Evolutionary conservation across 441 rosid genomes (phyloP).

Genomic region (Adansonia grandidieri): DNA sequence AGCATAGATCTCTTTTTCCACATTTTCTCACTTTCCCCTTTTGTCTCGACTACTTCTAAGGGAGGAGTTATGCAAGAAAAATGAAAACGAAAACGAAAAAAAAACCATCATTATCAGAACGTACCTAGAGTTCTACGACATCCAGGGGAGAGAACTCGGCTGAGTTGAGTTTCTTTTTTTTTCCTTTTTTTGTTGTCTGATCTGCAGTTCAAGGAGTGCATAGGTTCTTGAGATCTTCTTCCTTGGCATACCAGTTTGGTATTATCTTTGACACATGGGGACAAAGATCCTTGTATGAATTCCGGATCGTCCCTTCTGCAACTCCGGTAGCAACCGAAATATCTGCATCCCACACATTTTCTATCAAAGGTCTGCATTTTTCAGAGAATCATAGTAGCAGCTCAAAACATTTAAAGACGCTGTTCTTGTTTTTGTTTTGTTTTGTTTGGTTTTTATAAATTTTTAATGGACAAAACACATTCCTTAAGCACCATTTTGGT

Average conservation of each 20-base stretch:
- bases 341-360: constrained; percentile 56
- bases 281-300: constrained; percentile 91
- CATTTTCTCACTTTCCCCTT: not conserved
- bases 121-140: constrained; percentile 8
- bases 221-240: constrained; percentile 86
- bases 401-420: not conserved
- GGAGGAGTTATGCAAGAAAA: not conserved
- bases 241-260: constrained; percentile 92
- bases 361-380: constrained; percentile 6
- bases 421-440: not conserved
- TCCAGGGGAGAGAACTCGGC: not conserved
- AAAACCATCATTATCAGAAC: not conserved
- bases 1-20: not conserved
- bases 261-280: constrained; percentile 87
- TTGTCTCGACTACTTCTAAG: not conserved
- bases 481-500: not conserved
- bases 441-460: too few relatives aligned
- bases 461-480: not conserved
- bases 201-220: constrained; percentile 60
- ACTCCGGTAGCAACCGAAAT: constrained; percentile 88
- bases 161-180: not conserved
- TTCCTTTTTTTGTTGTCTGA: not conserved
- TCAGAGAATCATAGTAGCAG: not conserved
- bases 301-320: constrained; percentile 95
- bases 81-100: not conserved